These are phyloP conservation scores for Suhomyces canberraensis DNA, from an alignment of 805 yeast genomes.

Conservation along the genomic window DNA sequence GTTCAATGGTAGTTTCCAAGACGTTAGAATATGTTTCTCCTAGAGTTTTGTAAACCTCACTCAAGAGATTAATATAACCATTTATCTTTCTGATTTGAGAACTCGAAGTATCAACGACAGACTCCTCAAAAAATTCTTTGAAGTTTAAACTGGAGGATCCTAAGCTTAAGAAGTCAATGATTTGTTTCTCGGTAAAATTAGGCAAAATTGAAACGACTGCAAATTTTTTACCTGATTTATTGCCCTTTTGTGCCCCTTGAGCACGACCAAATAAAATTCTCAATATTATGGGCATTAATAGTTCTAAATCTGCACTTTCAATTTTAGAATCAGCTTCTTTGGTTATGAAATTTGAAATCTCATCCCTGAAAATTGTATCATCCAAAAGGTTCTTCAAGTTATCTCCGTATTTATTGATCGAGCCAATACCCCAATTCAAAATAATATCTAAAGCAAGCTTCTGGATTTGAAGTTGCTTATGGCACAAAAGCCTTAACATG, in stretches of 20 bases:
- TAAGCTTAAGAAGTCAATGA: slow-evolving; percentile 58
- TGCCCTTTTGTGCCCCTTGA: slow-evolving; percentile 63
- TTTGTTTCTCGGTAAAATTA: slow-evolving; percentile 48
- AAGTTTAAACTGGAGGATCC: slow-evolving; percentile 55
- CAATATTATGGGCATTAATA: slow-evolving; percentile 67
- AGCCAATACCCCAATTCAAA: slow-evolving; percentile 57
- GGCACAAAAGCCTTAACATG: slow-evolving; percentile 56
- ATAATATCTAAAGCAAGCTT: slow-evolving; percentile 68
- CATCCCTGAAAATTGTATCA: slow-evolving; percentile 83
- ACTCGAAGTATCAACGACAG: slow-evolving; percentile 14
- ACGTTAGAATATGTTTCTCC: slow-evolving; percentile 54
- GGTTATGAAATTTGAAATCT: slow-evolving; percentile 61
- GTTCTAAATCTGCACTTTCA: slow-evolving; percentile 56
- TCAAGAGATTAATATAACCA: slow-evolving; percentile 64
- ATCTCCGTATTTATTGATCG: slow-evolving; percentile 65
- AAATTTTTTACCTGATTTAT: slow-evolving; percentile 68
- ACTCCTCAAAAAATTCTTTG: slow-evolving; percentile 26
- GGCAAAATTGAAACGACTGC: slow-evolving; percentile 67
- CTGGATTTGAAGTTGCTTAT: slow-evolving; percentile 61
- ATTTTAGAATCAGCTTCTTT: slow-evolving; percentile 48
- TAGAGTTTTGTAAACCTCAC: slow-evolving; percentile 53
- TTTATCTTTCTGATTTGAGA: slow-evolving; percentile 46
- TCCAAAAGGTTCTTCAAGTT: slow-evolving; percentile 73
- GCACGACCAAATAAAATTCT: slow-evolving; percentile 85
- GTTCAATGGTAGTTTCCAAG: slow-evolving; percentile 50